Evolutionary conservation across 2,329 filamentous ascomycete species (phyloP).

Genomic region (Phaeosphaeria sp.): DNA sequence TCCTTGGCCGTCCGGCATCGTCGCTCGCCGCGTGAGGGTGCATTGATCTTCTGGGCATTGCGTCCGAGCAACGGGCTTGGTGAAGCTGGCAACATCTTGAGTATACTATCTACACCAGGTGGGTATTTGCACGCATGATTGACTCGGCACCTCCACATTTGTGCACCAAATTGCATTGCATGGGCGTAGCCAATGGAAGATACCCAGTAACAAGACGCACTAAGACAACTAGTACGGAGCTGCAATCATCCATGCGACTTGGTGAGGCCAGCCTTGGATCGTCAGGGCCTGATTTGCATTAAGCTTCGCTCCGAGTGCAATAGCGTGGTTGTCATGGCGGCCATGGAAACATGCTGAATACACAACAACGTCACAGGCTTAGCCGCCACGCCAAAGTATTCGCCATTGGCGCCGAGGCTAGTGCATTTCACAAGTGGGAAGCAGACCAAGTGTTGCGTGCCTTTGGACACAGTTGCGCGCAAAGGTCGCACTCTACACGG

Average conservation of each 20-base stretch:
- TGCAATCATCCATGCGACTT: neutral
- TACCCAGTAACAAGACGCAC: neutral
- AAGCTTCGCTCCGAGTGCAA: constrained; percentile 1
- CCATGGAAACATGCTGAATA: constrained; percentile 5
- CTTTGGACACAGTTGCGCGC: neutral
- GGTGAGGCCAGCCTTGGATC: neutral
- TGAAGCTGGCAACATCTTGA: constrained; percentile 42
- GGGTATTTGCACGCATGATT: constrained; percentile 19
- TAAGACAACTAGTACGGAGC: neutral
- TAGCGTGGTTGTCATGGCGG: constrained; percentile 14
- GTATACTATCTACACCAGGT: constrained; percentile 28
- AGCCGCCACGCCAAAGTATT: constrained; percentile 19
- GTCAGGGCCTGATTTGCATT: constrained; percentile 8
- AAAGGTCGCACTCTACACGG: neutral
- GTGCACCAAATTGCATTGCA: constrained; percentile 13
- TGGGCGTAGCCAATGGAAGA: constrained; percentile 9
- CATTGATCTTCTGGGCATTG: constrained; percentile 44
- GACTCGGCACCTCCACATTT: neutral
- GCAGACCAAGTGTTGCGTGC: neutral
- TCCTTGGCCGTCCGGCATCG: constrained; percentile 41
- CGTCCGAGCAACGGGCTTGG: constrained; percentile 32
- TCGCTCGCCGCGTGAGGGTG: constrained; percentile 39
- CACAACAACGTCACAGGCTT: constrained; percentile 23
- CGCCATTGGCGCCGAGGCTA: neutral
- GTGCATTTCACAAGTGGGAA: neutral